Evolutionary conservation across 2,329 filamentous ascomycete species (phyloP), one percentile per base, ranked within the genome.

Genomic region (Didymella pomorum): DNA sequence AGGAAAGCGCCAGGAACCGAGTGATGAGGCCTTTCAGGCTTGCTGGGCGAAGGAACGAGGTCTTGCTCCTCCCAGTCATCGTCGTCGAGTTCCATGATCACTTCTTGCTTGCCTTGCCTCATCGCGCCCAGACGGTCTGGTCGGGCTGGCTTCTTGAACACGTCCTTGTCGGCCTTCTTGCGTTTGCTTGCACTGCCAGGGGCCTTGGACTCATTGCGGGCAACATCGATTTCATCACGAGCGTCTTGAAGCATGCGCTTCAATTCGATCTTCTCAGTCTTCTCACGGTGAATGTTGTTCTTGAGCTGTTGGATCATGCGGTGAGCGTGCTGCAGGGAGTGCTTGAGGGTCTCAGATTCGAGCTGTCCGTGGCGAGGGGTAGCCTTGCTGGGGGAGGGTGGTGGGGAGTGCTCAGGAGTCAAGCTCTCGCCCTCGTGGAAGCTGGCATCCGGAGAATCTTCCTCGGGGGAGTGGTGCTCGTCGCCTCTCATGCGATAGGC

Each of bases 211-310:
- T 86, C 86, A 51, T 79, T 82, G 46, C 86, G 83, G 59, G 88
- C 86, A 45, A 86, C 79, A 76, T 92, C 95, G 26, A 99, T 80
- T 71, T 99, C 95, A 73, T 99, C 95, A 33, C 93, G 88, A 23
- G 94, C 90, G 71, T 99, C 95, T 79, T 98, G 94, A 28, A 98
- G 86, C 85, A 99, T 92, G 59, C 94, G 90, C 79, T 92, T 93
- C 52, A 98, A 86, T 78, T 99, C 95, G 26, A 98, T 86, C 82
- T 97, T 99, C 78, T 99, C 95, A 0, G 94, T 97, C 87, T 98
- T 99, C 78, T 99, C 95, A 31, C 95, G 90, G 76, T 99, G 94
- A 45, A 98, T 91, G 70, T 93, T 96, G 76, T 90, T 93, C 78
- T 96, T 93, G 67, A 98, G 86, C 70, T 92, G 96, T 76, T 98